Percentiles rank a stretch among this genome's conserved stretches.
Evolutionary conservation across 2,329 filamentous ascomycete genomes (phyloP).

Genomic region (Hypoxylon sp.): DNA sequence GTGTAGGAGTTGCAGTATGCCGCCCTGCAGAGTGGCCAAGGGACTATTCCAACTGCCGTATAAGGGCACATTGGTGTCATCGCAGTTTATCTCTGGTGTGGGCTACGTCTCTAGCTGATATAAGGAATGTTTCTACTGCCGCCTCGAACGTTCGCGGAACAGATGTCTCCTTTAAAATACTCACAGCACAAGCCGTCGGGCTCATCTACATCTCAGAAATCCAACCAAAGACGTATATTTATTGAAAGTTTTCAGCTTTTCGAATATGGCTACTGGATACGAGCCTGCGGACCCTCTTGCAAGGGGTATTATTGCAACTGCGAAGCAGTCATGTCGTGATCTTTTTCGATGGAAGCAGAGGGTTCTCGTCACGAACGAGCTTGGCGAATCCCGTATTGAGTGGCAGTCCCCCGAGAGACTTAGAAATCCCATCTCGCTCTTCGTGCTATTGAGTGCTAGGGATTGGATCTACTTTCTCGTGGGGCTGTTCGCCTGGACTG

Average conservation of each 20-base stretch:
- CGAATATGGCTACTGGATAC: constrained; percentile 42
- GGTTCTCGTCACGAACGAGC: constrained; percentile 73
- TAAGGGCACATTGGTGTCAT: background rate
- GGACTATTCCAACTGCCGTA: constrained; percentile 8
- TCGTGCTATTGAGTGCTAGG: constrained; percentile 71
- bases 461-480: constrained; percentile 84
- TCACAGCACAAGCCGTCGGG: background rate
- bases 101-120: constrained; percentile 5
- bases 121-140: constrained; percentile 13
- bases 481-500: constrained; percentile 81
- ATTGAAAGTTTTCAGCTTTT: background rate
- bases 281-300: constrained; percentile 72
- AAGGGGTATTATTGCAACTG: constrained; percentile 72
- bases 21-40: background rate
- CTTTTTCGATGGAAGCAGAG: constrained; percentile 82
- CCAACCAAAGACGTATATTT: background rate
- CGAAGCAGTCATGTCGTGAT: constrained; percentile 72
- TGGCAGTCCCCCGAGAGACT: constrained; percentile 76
- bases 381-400: constrained; percentile 74
- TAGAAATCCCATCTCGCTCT: constrained; percentile 76
- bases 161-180: constrained; percentile 1
- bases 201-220: background rate
- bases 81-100: constrained; percentile 1
- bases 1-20: background rate
- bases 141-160: background rate